phyloP scores from a whole-genome alignment of 495 filamentous ascomycete species.

The Talaromyces adpressus region DNA sequence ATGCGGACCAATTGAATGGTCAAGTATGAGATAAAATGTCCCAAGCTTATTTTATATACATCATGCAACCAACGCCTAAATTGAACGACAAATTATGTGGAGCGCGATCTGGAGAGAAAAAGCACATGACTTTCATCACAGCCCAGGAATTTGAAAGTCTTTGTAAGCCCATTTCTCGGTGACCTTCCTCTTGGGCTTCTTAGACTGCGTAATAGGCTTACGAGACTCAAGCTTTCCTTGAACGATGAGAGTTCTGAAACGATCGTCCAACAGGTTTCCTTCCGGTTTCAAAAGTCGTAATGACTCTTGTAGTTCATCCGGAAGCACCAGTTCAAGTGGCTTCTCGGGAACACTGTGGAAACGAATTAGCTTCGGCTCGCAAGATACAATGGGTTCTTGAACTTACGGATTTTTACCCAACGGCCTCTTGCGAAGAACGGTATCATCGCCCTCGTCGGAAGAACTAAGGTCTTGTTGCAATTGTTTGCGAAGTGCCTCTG shows the following conservation, averaged over 20 bases:
- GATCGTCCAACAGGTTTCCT: conserved; percentile 84
- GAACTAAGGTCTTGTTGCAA: conserved; percentile 47
- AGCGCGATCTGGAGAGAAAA: background rate
- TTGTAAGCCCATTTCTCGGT: conserved; percentile 98
- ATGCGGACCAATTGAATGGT: background rate
- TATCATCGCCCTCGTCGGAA: conserved; percentile 43
- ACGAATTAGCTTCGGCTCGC: conserved; percentile 18
- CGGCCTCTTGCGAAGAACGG: conserved; percentile 61
- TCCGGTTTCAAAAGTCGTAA: conserved; percentile 85
- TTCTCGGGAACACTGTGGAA: conserved; percentile 59
- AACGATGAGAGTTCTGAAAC: conserved; percentile 82
- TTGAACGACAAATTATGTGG: background rate
- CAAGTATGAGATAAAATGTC: background rate
- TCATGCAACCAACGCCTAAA: background rate
- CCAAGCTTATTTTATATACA: background rate
- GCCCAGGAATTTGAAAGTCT: conserved; percentile 65
- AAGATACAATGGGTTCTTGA: background rate
- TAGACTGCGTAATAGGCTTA: conserved; percentile 66
- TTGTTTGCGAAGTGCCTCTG: conserved; percentile 42
- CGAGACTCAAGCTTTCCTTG: conserved; percentile 82
- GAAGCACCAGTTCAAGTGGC: conserved; percentile 79
- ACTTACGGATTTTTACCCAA: conserved; percentile 59
- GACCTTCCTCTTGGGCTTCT: conserved; percentile 66
- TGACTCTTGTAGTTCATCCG: conserved; percentile 90
- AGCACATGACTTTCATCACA: conserved; percentile 11